A percentile compares a stretch with the other conserved stretches of the same genome.
Evolutionary conservation across 1,139 yeast species (phyloP).

Genomic region (Hyphopichia wangnamkhiaoensis): DNA sequence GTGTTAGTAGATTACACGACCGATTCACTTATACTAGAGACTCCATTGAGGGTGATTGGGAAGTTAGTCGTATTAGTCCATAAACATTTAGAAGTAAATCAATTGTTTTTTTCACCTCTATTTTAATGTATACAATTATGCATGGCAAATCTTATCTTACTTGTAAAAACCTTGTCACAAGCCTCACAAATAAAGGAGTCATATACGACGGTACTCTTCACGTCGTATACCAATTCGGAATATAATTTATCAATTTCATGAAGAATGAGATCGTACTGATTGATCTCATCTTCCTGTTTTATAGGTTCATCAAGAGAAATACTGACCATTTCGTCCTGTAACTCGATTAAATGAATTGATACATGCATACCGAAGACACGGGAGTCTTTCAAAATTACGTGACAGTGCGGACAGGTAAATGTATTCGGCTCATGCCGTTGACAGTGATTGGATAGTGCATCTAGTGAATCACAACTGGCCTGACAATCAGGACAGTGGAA

Average conservation of each 20-base stretch:
- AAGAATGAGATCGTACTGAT: background rate
- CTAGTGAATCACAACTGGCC: background rate
- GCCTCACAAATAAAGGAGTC: background rate
- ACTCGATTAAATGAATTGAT: conserved; percentile 3
- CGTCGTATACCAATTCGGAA: background rate
- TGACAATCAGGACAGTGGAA: background rate
- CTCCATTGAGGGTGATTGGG: conserved; percentile 53
- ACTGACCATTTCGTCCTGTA: background rate
- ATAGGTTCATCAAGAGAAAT: background rate
- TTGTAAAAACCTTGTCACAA: background rate
- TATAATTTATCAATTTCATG: background rate
- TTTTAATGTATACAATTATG: conserved; percentile 2
- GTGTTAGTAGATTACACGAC: conserved; percentile 87
- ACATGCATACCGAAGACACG: background rate
- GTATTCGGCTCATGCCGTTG: background rate
- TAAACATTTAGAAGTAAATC: conserved; percentile 21
- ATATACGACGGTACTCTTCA: background rate
- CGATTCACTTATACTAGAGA: conserved; percentile 74
- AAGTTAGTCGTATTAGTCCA: conserved; percentile 72
- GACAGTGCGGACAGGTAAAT: background rate
- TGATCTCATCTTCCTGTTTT: background rate
- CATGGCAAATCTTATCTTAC: background rate
- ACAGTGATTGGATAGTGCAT: background rate
- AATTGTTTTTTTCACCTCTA: background rate
- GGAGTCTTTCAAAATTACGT: background rate